These are phyloP conservation scores for Neocucurbitaria cava DNA, from an alignment of 2,329 filamentous ascomycete species.

Conservation along the genomic window DNA sequence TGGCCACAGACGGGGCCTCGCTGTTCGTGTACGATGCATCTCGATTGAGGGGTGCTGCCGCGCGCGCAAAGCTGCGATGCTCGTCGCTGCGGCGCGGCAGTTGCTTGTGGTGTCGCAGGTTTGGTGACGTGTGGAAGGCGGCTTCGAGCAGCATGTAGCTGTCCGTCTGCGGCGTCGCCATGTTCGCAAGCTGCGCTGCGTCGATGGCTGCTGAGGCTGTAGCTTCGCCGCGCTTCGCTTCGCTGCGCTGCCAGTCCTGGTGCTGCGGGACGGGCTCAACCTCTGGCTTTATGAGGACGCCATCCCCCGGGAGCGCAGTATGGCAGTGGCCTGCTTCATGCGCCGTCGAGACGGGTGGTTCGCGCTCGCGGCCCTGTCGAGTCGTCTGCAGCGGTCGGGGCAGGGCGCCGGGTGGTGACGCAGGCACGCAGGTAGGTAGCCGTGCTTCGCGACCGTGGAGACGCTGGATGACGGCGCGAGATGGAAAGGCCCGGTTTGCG, in stretches of 20 bases:
- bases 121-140: constrained; percentile 37
- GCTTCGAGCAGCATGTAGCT: constrained; percentile 42
- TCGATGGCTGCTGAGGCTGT: neutral
- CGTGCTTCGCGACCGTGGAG: constrained; percentile 23
- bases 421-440: constrained; percentile 24
- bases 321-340: constrained; percentile 19
- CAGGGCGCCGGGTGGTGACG: constrained; percentile 27
- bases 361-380: constrained; percentile 10
- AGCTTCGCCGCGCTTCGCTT: neutral
- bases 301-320: constrained; percentile 27
- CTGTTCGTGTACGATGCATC: constrained; percentile 28
- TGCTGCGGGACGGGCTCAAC: constrained; percentile 5
- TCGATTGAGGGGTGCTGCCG: constrained; percentile 30
- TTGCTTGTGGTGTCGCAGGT: constrained; percentile 33
- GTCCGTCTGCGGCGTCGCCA: constrained; percentile 32
- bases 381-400: constrained; percentile 14
- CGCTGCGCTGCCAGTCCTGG: neutral
- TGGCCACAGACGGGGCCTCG: constrained; percentile 34
- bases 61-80: constrained; percentile 27
- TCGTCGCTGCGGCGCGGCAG: constrained; percentile 39
- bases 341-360: constrained; percentile 18
- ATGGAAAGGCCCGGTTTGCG: constrained; percentile 2
- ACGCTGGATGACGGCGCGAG: constrained; percentile 5
- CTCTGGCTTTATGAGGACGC: constrained; percentile 19
- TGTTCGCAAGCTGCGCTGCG: constrained; percentile 18